Conservation (phyloP, 73 alveolate species). For the Symbiodinium pilosum region DNA sequence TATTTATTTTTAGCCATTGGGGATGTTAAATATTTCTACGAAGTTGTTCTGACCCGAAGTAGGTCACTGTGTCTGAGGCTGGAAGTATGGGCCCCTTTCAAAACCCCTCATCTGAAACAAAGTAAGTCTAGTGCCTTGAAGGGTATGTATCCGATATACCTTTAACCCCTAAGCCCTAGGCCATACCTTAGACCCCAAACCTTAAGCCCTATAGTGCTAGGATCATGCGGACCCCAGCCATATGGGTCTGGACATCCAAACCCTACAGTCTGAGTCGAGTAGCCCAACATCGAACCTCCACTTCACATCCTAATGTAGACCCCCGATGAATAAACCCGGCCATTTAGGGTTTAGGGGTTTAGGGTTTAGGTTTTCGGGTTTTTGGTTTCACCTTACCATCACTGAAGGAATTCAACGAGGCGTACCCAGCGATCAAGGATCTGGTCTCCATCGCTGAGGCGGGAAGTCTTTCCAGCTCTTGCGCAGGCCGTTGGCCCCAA, state of each 20-base stretch:
- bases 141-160: neutral
- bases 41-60: too few species aligned
- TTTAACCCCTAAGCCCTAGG: neutral
- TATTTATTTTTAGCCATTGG: too few species aligned
- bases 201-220: neutral
- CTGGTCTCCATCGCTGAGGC: slow-evolving; percentile 59
- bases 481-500: too few species aligned
- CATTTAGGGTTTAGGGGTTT: too few species aligned
- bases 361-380: too few species aligned
- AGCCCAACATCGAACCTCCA: neutral
- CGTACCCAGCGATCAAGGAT: slow-evolving; percentile 10
- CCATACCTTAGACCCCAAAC: neutral
- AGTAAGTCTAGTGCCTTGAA: too few species aligned
- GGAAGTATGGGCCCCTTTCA: too few species aligned
- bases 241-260: neutral
- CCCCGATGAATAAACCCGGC: too few species aligned
- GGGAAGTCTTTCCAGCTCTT: neutral
- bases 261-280: neutral
- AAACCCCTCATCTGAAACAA: too few species aligned
- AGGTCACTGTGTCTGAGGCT: too few species aligned
- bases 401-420: slow-evolving; percentile 30
- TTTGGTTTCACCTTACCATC: too few species aligned
- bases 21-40: too few species aligned
- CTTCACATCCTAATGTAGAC: neutral
- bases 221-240: neutral